Conservation (phyloP, 2,329 filamentous ascomycete species). For the Bipolaris zeicola region DNA sequence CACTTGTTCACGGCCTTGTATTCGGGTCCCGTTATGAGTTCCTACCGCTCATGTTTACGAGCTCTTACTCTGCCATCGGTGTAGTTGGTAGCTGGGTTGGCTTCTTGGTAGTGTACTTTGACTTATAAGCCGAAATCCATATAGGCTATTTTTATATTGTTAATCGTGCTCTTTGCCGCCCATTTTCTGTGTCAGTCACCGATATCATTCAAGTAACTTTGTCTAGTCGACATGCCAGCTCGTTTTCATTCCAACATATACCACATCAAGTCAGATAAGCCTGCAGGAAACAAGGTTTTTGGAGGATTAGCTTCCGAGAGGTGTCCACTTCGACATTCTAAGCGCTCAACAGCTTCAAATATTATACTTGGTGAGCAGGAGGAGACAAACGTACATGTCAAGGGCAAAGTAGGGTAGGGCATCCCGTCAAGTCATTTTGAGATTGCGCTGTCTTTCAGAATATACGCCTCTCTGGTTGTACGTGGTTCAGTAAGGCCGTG, state of each 20-base stretch:
- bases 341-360: background rate
- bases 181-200: background rate
- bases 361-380: background rate
- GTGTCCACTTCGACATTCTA: background rate
- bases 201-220: background rate
- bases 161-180: background rate
- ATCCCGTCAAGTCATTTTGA: constrained; percentile 14
- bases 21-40: constrained; percentile 88
- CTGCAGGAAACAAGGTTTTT: background rate
- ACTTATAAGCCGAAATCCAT: constrained; percentile 27
- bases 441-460: constrained; percentile 10
- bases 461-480: background rate
- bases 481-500: constrained; percentile 5
- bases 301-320: background rate
- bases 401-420: background rate
- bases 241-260: background rate
- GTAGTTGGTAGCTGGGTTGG: constrained; percentile 95
- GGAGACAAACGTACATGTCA: background rate
- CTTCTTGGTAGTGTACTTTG: constrained; percentile 89
- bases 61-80: constrained; percentile 91
- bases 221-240: background rate
- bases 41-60: constrained; percentile 94
- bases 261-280: background rate
- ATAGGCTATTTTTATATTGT: background rate
- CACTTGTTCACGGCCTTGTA: constrained; percentile 77